Base-by-base conservation (phyloP, 768 basidiomycete species). In the Psilocybe sp. region DNA sequence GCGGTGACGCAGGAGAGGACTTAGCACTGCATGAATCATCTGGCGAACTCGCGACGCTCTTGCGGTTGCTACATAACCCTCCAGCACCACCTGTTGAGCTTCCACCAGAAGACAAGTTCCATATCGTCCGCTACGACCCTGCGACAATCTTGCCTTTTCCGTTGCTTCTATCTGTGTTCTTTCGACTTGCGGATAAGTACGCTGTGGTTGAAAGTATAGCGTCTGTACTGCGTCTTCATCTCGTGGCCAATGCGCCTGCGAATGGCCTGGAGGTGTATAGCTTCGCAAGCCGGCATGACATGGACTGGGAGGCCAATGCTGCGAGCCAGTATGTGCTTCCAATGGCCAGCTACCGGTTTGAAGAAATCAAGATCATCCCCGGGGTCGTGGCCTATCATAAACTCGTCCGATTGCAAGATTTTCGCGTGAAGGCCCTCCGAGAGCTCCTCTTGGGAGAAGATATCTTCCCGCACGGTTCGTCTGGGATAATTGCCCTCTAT, bases 181-280 rank as follows among this genome's bases (percentile, higher is more conserved):
- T 83, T 60, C 66, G 60, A 40, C 69, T 88, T 37, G 78, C 73
- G 32, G 87, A 88, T 65, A 89, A 89, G 61, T 89, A 89, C 57
- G 71, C 69, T 4, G 69, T 89, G 16, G 69, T 75, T 28, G 72
- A 74, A 8, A 54, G 71, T 5, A 71, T 82, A 41, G 58, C 73
- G 47, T 60, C 64, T 2, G 62, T 67, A 14, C 59, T 89, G 40
- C 68, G 72, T 50, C 64, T 66, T 19, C 86, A 88, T 64, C 65
- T 89, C 2, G 54, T 72, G 15, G 84, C 81, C 4, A 80, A 87
- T 62, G 80, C 79, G 2, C 69, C 84, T 18, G 75, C 77, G 3
- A 77, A 87, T 61, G 78, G 79, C 3, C 69, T 89, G n/a, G 72
- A 74, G 45, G 81, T 87, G 19, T 88, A 88, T 59, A 76, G 74